Evolutionary conservation across 1,284 basidiomycete genomes (phyloP), one percentile per base, ranked within the genome.

Genomic region (Heliocybe sulcata): DNA sequence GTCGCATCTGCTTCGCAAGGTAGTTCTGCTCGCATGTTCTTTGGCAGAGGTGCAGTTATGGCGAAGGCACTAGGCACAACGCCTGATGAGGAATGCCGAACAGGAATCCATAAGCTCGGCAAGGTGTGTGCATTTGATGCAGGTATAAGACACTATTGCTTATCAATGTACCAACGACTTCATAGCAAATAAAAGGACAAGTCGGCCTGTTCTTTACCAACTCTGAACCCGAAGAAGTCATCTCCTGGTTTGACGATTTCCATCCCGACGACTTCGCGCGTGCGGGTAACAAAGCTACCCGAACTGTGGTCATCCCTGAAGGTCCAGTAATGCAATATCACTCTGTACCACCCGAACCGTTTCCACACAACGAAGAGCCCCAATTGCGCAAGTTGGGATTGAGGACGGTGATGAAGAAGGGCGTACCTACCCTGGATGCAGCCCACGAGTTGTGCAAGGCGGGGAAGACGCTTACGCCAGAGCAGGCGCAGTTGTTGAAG

Each of bases 341-440:
- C 67, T 85, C 87, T 12, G 82, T 86, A 61, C 85, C 86, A 1
- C 82, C 87, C 29, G 85, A 91, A 63, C 88, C 94, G 0, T 94
- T 98, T 69, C 93, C 96, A 26, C 94, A 98, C 71, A 94, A 92
- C 62, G 92, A 98, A 73, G 96, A 99, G 64, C 94, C 96, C 20
- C 95, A 98, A 67, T 77, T 99, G 54, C 85, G 96, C 55, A 89
- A 90, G 67, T 81, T 98, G 27, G 97, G 97, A 11, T 76, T 99
- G 54, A 80, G 85, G 48, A 98, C 96, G 19, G 81, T 78, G 54
- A 82, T 99, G 74, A 82, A 88, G 59, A 83, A 82, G 60, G 97
- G 96, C 56, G 90, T 98, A 1, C 96, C 97, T 2, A 91, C 87
- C 2, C 74, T 99, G 54, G 81, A 84, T 51, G 78, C 76, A 55